A percentile compares a stretch with the other conserved stretches of the same genome.
Conservation (phyloP, 2,329 filamentous ascomycete species). For the Trichoderma semiorbis region DNA sequence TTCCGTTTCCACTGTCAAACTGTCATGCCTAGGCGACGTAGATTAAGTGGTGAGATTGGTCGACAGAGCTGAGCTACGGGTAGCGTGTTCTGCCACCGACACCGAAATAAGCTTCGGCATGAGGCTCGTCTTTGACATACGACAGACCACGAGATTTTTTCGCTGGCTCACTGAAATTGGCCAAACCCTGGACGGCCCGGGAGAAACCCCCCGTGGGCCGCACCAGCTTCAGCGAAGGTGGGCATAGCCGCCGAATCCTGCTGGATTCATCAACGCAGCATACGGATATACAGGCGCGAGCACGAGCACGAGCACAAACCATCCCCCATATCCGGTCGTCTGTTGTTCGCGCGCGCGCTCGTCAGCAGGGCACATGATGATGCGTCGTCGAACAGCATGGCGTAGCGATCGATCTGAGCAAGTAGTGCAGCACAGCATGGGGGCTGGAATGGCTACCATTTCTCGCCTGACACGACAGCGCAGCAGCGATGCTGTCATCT, state of each 20-base stretch:
- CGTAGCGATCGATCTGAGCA: constrained; percentile 3
- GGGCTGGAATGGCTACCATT: constrained; percentile 13
- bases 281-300: neutral
- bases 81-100: neutral
- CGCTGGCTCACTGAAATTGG: neutral
- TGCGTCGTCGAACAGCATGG: neutral
- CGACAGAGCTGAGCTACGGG: neutral
- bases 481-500: constrained; percentile 4
- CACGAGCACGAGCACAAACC: neutral
- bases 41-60: neutral
- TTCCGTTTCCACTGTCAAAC: neutral
- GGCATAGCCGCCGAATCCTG: constrained; percentile 1
- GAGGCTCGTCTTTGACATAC: constrained; percentile 4
- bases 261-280: neutral
- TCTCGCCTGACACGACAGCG: constrained; percentile 10
- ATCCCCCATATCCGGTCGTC: neutral
- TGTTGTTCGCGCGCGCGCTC: neutral
- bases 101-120: constrained; percentile 2
- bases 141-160: neutral
- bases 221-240: neutral
- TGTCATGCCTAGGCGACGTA: neutral
- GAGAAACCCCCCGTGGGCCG: neutral
- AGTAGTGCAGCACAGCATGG: neutral
- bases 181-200: neutral
- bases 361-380: constrained; percentile 2